Evolutionary conservation across 2,329 filamentous ascomycete species (phyloP), one percentile per base, ranked within the genome.

Genomic region (Monosporascus sp.): DNA sequence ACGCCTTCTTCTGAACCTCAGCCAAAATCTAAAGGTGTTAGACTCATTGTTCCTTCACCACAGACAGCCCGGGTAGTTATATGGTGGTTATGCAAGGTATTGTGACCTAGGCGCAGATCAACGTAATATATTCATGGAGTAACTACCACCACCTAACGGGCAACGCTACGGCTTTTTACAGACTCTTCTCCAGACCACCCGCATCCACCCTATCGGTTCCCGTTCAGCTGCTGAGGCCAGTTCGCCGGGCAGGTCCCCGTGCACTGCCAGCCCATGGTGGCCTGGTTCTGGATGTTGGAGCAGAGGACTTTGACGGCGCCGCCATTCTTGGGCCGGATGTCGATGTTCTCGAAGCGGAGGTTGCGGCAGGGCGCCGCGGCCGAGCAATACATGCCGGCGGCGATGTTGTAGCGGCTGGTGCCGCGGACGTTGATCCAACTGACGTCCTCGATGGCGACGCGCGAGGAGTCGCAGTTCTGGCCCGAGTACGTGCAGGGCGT

Each of bases 401-500:
- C 76, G 22, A 78, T 70, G 58, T 79, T 78, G 56, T 77, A 78
- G 34, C 72, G 64, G 53, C 70, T 73, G 3, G 76, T 79, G 6
- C 76, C 76, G 2, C 72, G 74, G 49, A 79, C 70, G 57, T 79
- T 80, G 52, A 74, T 69, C 74, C 74, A 78, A 39, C 67, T 72
- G 24, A 79, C 64, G 56, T 79, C 73, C 38, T 65, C 66, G 52
- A 79, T 78, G 49, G 72, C 64, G 41, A 76, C 63, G 44, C 70
- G 67, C 36, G 68, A 72, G 17, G 59, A 62, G 57, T 75, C 72
- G 63, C 73, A 75, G 51, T 64, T 67, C 41, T 61, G 57, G 48
- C 54, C 64, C 18, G 66, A 65, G 64, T 76, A 77, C 59, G 76
- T 77, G 57, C 74, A 78, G 0, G 70, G 66, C 4, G 72, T 73